A percentile compares a stretch with the other conserved stretches of the same genome.
These are phyloP conservation scores for Cutaneotrichosporon cutaneum DNA, from an alignment of 1,284 basidiomycete genomes.

Conservation along the genomic window DNA sequence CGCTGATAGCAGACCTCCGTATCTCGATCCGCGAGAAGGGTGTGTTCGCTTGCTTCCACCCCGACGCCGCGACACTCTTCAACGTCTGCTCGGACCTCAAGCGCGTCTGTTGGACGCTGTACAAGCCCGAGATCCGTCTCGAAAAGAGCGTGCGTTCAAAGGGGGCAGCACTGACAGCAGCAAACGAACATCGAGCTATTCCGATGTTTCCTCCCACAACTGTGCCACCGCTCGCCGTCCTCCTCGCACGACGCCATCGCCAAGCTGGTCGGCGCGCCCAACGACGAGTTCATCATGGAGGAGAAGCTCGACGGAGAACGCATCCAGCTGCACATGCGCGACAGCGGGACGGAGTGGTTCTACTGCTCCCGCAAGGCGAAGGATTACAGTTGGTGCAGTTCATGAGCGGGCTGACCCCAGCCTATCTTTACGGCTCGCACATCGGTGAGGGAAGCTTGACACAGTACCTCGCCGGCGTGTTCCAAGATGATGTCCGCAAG, in stretches of 20 bases:
- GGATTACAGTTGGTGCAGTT: slow-evolving; percentile 67
- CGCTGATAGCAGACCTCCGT: slow-evolving; percentile 48
- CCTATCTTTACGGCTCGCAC: slow-evolving; percentile 79
- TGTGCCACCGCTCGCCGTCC: slow-evolving; percentile 77
- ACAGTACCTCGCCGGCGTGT: slow-evolving; percentile 71
- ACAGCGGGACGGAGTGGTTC: slow-evolving; percentile 70
- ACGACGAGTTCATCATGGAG: slow-evolving; percentile 76
- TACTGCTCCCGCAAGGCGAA: slow-evolving; percentile 93
- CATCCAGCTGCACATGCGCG: slow-evolving; percentile 87
- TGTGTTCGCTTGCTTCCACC: slow-evolving; percentile 82
- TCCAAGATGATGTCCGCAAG: slow-evolving; percentile 74
- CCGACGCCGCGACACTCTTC: slow-evolving; percentile 83
- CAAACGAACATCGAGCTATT: slow-evolving; percentile 78
- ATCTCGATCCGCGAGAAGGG: slow-evolving; percentile 66
- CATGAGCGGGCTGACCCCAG: slow-evolving; percentile 19
- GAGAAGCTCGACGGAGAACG: slow-evolving; percentile 95
- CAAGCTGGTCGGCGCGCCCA: slow-evolving; percentile 68
- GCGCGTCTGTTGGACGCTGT: slow-evolving; percentile 68
- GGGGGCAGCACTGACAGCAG: slow-evolving; percentile 51
- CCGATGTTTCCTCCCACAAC: slow-evolving; percentile 83
- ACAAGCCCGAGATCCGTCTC: slow-evolving; percentile 49
- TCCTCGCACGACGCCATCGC: slow-evolving; percentile 74
- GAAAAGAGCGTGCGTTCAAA: slow-evolving; percentile 57
- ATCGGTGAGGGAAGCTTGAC: slow-evolving; percentile 78
- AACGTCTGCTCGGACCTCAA: slow-evolving; percentile 93